Evolutionary conservation across 2,329 filamentous ascomycete species (phyloP).

Genomic region (Diplodia mutila): DNA sequence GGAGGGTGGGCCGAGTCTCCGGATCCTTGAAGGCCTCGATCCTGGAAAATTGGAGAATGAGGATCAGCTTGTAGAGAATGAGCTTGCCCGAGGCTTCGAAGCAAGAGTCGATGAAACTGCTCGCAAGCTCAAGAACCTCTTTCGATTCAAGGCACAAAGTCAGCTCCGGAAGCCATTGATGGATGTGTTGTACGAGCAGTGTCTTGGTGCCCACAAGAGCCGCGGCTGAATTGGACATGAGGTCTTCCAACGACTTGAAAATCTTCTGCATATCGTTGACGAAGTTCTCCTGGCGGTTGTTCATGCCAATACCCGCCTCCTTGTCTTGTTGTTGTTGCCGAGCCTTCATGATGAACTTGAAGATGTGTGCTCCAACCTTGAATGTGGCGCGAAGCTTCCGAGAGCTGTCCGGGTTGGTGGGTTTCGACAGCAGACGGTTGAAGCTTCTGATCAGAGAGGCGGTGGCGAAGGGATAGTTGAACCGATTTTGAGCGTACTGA

Average conservation of each 20-base stretch:
- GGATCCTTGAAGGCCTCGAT: slow-evolving; percentile 79
- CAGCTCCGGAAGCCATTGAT: slow-evolving; percentile 95
- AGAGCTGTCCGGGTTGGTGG: slow-evolving; percentile 80
- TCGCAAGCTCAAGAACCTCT: slow-evolving; percentile 87
- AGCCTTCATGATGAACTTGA: slow-evolving; percentile 93
- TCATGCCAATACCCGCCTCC: slow-evolving; percentile 84
- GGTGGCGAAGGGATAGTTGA: slow-evolving; percentile 92
- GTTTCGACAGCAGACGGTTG: slow-evolving; percentile 78
- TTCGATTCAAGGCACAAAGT: slow-evolving; percentile 73
- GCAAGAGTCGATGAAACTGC: slow-evolving; percentile 93
- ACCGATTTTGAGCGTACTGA: slow-evolving; percentile 83
- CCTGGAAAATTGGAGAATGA: slow-evolving; percentile 89
- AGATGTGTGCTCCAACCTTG: slow-evolving; percentile 89
- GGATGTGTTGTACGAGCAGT: slow-evolving; percentile 91
- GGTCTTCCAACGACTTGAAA: slow-evolving; percentile 83
- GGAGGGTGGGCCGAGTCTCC: slow-evolving; percentile 73
- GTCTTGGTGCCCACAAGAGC: slow-evolving; percentile 93
- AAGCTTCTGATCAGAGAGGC: slow-evolving; percentile 87
- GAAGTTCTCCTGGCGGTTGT: slow-evolving; percentile 71
- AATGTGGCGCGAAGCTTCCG: slow-evolving; percentile 86
- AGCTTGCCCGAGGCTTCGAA: slow-evolving; percentile 86
- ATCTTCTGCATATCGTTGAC: slow-evolving; percentile 81
- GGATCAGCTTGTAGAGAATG: slow-evolving; percentile 84
- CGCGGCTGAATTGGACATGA: slow-evolving; percentile 87
- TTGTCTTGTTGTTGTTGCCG: slow-evolving; percentile 85